Evolutionary conservation across 1,139 yeast species (phyloP).

Genomic region (Tardiomyces digboiensis): DNA sequence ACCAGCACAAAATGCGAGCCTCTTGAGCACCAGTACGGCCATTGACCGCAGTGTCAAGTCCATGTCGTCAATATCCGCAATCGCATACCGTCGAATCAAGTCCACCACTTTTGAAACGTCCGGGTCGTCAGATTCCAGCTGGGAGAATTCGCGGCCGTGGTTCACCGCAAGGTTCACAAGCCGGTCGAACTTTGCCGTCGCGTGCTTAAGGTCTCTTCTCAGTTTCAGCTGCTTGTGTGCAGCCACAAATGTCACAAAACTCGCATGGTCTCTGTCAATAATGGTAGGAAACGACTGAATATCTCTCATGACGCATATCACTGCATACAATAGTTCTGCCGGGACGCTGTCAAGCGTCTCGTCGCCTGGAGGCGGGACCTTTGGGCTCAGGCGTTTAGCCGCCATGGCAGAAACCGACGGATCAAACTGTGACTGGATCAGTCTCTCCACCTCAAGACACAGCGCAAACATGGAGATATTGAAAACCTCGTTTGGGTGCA

Average conservation of each 20-base stretch:
- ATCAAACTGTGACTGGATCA: not conserved
- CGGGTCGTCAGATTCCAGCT: not conserved
- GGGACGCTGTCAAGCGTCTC: not conserved
- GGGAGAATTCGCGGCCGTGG: not conserved
- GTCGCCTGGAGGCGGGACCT: not conserved
- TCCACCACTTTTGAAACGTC: not conserved
- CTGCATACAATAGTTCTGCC: not conserved
- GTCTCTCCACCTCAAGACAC: not conserved
- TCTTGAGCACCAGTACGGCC: not conserved
- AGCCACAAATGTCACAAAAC: not conserved
- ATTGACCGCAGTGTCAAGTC: not conserved
- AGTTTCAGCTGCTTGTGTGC: not conserved
- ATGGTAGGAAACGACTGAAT: not conserved
- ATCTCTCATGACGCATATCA: not conserved
- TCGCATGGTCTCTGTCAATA: not conserved
- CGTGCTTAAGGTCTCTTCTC: not conserved
- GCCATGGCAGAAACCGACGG: not conserved
- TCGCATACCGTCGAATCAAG: not conserved
- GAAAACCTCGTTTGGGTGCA: not conserved
- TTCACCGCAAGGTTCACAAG: not conserved
- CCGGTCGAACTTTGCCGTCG: not conserved
- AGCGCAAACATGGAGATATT: not conserved
- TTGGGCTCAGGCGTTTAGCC: not conserved
- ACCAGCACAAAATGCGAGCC: not conserved
- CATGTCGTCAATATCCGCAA: not conserved